phyloP scores from a whole-genome alignment of 1,139 yeast species.

The Saccharomyces hybrid region DNA sequence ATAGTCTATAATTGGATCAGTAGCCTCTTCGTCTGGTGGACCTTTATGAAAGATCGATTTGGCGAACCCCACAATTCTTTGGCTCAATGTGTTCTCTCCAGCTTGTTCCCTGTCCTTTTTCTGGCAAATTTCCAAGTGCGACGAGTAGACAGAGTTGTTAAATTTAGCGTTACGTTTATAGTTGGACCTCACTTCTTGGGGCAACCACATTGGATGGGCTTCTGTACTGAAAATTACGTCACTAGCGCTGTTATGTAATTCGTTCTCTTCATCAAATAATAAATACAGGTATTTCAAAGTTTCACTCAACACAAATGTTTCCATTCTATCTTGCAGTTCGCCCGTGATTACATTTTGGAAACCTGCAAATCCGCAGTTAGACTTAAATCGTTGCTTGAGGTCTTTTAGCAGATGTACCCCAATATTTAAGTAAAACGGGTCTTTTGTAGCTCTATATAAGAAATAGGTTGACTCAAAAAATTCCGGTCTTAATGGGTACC shows the following conservation, averaged over 20 bases:
- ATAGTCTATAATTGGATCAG: background rate
- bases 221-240: conserved; percentile 82
- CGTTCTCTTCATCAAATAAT: conserved; percentile 62
- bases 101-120: conserved; percentile 3
- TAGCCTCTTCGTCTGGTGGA: background rate
- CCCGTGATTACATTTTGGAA: conserved; percentile 60
- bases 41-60: background rate
- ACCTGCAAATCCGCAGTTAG: conserved; percentile 79
- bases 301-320: conserved; percentile 85
- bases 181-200: conserved; percentile 14
- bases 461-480: conserved; percentile 83
- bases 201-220: conserved; percentile 83
- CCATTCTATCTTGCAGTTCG: conserved; percentile 71
- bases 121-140: conserved; percentile 13
- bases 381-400: conserved; percentile 44
- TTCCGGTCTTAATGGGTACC: conserved; percentile 93
- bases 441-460: conserved; percentile 74
- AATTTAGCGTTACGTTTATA: conserved; percentile 19
- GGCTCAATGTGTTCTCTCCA: background rate
- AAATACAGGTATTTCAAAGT: conserved; percentile 77
- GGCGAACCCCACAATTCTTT: background rate
- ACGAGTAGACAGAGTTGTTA: conserved; percentile 13
- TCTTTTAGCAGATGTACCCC: conserved; percentile 59
- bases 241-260: conserved; percentile 41
- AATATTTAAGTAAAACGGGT: conserved; percentile 71